A percentile compares a stretch with the other conserved stretches of the same genome.
phyloP scores from a whole-genome alignment of 352 stramenopile species.

The Pythium chondricola region DNA sequence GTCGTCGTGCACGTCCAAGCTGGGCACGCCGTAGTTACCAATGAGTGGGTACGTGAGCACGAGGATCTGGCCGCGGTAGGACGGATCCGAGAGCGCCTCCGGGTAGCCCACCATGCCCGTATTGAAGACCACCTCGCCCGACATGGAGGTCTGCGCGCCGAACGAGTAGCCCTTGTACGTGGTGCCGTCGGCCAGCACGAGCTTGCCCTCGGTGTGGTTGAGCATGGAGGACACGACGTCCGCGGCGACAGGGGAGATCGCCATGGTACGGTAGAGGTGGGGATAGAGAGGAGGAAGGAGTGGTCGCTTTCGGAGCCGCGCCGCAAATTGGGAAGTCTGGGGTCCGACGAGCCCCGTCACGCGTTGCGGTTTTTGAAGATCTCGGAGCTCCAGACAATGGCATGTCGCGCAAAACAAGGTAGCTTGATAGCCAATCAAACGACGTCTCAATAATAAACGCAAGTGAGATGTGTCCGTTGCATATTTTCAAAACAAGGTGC shows the following conservation, averaged over 20 bases:
- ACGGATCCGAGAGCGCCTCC: slow-evolving; percentile 97
- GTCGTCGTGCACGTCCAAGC: slow-evolving; percentile 84
- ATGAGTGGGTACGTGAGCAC: slow-evolving; percentile 96
- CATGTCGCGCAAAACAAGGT: slow-evolving; percentile 18
- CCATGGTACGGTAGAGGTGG: slow-evolving; percentile 21
- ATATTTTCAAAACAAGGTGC: slow-evolving; percentile 14
- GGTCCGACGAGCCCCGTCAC: not conserved
- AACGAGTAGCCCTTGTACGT: slow-evolving; percentile 89
- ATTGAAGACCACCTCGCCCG: slow-evolving; percentile 97
- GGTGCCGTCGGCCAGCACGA: slow-evolving; percentile 85
- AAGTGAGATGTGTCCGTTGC: no score
- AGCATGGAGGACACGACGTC: slow-evolving; percentile 32
- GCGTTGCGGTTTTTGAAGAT: slow-evolving; percentile 21
- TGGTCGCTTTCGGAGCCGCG: slow-evolving; percentile 23
- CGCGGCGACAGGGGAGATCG: slow-evolving; percentile 41
- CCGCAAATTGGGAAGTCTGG: slow-evolving; percentile 27
- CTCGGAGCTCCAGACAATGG: slow-evolving; percentile 2
- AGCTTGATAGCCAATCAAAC: not conserved
- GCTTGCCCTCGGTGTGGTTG: slow-evolving; percentile 37
- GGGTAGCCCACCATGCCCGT: slow-evolving; percentile 99
- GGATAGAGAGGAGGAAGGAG: slow-evolving; percentile 12
- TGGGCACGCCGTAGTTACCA: slow-evolving; percentile 97
- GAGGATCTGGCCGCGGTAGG: slow-evolving; percentile 96
- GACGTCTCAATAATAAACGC: not conserved
- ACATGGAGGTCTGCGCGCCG: slow-evolving; percentile 82